Percentiles rank a stretch among this genome's conserved stretches.
phyloP scores from a whole-genome alignment of 257 asterid species.

The Thymus quinquecostatus region DNA sequence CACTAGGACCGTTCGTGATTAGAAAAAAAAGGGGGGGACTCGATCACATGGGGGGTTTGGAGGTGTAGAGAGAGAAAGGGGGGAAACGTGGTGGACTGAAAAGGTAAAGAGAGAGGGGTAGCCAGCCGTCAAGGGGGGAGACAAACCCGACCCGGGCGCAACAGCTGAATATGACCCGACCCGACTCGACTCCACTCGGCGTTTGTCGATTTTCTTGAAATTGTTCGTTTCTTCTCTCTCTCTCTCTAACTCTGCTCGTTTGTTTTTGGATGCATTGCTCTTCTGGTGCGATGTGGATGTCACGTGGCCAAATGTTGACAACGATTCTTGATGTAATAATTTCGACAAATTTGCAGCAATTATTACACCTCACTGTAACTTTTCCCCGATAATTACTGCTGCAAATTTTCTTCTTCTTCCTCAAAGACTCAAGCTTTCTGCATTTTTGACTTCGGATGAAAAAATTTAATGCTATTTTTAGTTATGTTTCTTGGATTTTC shows the following conservation, averaged over 20 bases:
- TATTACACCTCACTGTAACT: not conserved
- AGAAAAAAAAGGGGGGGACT: slow-evolving; percentile 32
- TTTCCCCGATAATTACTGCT: not conserved
- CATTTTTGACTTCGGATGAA: not conserved
- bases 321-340: slow-evolving; percentile 8
- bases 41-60: slow-evolving; percentile 39
- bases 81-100: slow-evolving; percentile 54
- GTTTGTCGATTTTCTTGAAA: slow-evolving; percentile 29
- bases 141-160: slow-evolving; percentile 41
- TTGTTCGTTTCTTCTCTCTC: slow-evolving; percentile 22
- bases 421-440: not conserved
- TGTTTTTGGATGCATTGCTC: not conserved
- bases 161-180: slow-evolving; percentile 35
- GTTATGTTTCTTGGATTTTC: not conserved
- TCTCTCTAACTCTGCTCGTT: not conserved
- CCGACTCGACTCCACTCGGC: not conserved
- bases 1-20: slow-evolving; percentile 39
- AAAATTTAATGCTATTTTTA: not conserved
- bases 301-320: slow-evolving; percentile 44
- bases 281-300: slow-evolving; percentile 28
- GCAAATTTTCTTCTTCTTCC: not conserved
- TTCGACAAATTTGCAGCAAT: not conserved
- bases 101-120: slow-evolving; percentile 22
- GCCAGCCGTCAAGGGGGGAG: slow-evolving; percentile 33
- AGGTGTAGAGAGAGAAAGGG: slow-evolving; percentile 26